Evolutionary conservation across 1,139 yeast species (phyloP).

Genomic region (Candida albicans): DNA sequence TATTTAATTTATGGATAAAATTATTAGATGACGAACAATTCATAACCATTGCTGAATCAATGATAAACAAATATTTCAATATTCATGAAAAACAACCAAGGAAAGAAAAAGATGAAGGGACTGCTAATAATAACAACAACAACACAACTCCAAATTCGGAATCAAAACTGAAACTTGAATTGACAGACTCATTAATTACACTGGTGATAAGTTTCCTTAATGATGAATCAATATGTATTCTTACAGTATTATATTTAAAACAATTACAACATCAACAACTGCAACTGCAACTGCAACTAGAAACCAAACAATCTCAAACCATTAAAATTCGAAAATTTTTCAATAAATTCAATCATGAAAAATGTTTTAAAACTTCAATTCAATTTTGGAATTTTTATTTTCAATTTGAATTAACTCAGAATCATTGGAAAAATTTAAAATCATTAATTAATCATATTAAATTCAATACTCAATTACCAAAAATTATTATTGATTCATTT

Average conservation of each 20-base stretch:
- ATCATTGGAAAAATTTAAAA: constrained; percentile 44
- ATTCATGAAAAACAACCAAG: constrained; percentile 12
- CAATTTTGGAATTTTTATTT: constrained; percentile 59
- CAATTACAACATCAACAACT: constrained; percentile 7
- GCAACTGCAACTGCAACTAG: too few relatives aligned
- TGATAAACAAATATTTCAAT: constrained; percentile 24
- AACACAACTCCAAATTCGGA: constrained; percentile 2
- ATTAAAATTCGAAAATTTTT: constrained; percentile 25
- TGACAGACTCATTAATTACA: constrained; percentile 12
- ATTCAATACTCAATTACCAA: constrained; percentile 47
- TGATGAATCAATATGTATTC: constrained; percentile 32
- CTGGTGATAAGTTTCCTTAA: constrained; percentile 22
- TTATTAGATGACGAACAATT: constrained; percentile 10
- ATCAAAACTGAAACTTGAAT: background rate
- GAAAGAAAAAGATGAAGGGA: constrained; percentile 7
- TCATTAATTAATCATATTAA: constrained; percentile 46
- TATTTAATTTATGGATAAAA: constrained; percentile 22
- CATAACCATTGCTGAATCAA: constrained; percentile 13
- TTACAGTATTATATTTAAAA: constrained; percentile 23
- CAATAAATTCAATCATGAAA: constrained; percentile 38
- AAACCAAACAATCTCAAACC: constrained; percentile 4
- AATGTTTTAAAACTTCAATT: constrained; percentile 37
- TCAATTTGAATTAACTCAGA: constrained; percentile 47
- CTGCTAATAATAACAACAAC: too few relatives aligned
- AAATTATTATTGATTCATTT: constrained; percentile 42